These are phyloP conservation scores for Penicillium expansum DNA, from an alignment of 2,329 filamentous ascomycete species.

Conservation along the genomic window DNA sequence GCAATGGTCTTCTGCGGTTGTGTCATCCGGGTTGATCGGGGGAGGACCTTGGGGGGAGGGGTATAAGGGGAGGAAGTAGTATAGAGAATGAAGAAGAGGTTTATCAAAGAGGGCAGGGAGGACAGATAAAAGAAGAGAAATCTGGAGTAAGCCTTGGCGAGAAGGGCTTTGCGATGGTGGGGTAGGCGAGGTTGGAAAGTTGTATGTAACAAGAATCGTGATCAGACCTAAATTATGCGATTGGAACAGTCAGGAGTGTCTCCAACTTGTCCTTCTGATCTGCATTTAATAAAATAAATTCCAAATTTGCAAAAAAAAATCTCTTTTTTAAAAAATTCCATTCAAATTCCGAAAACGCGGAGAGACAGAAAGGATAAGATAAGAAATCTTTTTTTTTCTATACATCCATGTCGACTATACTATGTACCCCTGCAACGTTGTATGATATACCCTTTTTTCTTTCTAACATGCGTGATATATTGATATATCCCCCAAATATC, in stretches of 20 bases:
- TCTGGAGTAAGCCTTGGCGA: constrained; percentile 28
- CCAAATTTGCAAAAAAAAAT: too few relatives aligned
- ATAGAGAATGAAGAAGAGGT: background rate
- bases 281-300: background rate
- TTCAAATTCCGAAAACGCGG: constrained; percentile 6
- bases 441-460: background rate
- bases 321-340: background rate
- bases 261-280: constrained; percentile 4
- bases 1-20: constrained; percentile 73
- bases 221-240: constrained; percentile 26
- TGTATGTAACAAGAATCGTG: constrained; percentile 26
- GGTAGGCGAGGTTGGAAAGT: constrained; percentile 22
- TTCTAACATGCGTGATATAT: background rate
- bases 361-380: constrained; percentile 14
- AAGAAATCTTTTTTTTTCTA: background rate
- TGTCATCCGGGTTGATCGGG: constrained; percentile 35
- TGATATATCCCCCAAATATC: background rate
- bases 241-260: constrained; percentile 19
- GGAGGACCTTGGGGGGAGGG: background rate
- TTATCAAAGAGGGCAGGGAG: constrained; percentile 10
- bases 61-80: constrained; percentile 5
- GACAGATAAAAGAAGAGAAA: constrained; percentile 21
- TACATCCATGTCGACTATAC: too few relatives aligned
- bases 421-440: background rate
- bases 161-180: constrained; percentile 23